phyloP scores from a whole-genome alignment of 2,329 filamentous ascomycete species.

The Penicillium sp. region DNA sequence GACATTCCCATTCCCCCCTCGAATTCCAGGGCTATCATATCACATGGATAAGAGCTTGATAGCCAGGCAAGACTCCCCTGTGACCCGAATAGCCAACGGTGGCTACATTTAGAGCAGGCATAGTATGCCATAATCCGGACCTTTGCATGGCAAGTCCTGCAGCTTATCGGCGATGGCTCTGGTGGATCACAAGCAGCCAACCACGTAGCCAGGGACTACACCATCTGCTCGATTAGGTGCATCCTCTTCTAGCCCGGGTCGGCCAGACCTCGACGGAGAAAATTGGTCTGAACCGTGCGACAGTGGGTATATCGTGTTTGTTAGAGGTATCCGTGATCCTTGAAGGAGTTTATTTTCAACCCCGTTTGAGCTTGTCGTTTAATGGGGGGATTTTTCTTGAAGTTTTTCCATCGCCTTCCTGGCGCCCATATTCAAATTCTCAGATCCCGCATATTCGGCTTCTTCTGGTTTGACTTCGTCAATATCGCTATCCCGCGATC shows the following conservation, averaged over 20 bases:
- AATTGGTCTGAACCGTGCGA: too few relatives aligned
- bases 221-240: background rate
- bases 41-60: background rate
- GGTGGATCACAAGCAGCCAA: too few relatives aligned
- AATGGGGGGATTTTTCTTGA: background rate
- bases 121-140: background rate
- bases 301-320: background rate
- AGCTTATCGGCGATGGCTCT: background rate
- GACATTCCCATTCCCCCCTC: too few relatives aligned
- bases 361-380: background rate
- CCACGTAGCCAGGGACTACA: background rate
- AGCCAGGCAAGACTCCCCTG: background rate
- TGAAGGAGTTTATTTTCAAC: background rate
- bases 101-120: background rate
- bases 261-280: background rate
- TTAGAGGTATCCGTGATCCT: background rate
- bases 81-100: background rate
- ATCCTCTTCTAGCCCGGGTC: background rate
- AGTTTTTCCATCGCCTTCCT: conserved; percentile 1
- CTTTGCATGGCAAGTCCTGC: background rate
- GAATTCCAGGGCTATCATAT: too few relatives aligned
- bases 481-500: conserved; percentile 1
- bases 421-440: conserved; percentile 4
- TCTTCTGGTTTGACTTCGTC: conserved; percentile 2
- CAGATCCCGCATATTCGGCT: background rate